These are phyloP conservation scores for Apiospora phragmitis DNA, from an alignment of 2,329 filamentous ascomycete genomes.

Conservation along the genomic window DNA sequence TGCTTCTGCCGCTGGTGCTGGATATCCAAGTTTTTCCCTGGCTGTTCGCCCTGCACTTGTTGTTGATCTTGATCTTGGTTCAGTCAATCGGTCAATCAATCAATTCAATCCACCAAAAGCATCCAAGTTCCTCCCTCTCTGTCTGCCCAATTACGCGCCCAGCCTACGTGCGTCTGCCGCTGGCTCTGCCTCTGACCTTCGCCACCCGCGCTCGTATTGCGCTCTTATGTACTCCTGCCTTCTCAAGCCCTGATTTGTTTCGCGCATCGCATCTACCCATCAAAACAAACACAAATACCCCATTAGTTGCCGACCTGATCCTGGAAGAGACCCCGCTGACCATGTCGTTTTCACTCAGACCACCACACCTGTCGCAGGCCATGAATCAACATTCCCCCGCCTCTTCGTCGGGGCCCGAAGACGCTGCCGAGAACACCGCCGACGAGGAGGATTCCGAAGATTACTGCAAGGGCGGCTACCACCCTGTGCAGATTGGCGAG, in stretches of 20 bases:
- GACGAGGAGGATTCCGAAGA: conserved; percentile 99
- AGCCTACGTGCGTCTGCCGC: conserved; percentile 14
- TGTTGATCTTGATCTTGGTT: not conserved
- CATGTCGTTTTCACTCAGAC: conserved; percentile 40
- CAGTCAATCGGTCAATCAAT: too few relatives aligned
- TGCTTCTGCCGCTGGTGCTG: not conserved
- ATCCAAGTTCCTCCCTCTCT: conserved; percentile 5
- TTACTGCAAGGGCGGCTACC: conserved; percentile 98
- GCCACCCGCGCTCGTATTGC: conserved; percentile 5
- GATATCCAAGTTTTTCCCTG: conserved; percentile 1
- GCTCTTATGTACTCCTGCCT: not conserved
- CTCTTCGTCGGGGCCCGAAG: conserved; percentile 76
- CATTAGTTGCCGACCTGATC: not conserved
- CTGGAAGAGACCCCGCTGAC: conserved; percentile 27
- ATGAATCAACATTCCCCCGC: conserved; percentile 71
- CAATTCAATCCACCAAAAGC: not conserved
- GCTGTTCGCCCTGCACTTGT: not conserved
- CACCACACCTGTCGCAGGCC: conserved; percentile 56
- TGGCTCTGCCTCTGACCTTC: not conserved
- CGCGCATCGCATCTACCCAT: not conserved
- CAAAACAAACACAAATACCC: not conserved
- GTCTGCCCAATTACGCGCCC: conserved; percentile 18
- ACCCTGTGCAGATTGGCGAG: conserved; percentile 91
- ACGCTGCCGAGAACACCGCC: conserved; percentile 85
- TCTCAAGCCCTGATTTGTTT: not conserved